Evolutionary conservation across 805 yeast species (phyloP), one percentile per base, ranked within the genome.

Genomic region (Yarrowia sp.): DNA sequence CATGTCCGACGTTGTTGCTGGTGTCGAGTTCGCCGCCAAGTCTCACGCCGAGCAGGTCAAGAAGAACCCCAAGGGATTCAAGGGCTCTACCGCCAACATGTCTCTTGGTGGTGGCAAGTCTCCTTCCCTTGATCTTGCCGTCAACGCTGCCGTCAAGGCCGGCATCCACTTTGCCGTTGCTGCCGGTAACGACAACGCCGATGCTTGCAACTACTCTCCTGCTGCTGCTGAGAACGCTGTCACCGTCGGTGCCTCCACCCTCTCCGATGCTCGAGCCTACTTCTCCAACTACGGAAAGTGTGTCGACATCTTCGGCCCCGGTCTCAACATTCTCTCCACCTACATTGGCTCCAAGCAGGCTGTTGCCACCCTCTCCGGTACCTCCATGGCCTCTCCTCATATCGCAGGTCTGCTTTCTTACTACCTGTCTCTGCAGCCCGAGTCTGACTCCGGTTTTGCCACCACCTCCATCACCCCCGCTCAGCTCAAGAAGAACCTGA

Each of bases 341-440:
- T 82, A 80, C 74, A 82, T 78, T 66, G 84, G 84, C 58, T 78
- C 83, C 36, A 73, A 73, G 60, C 69, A 74, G 53, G 83, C 83
- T 65, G 78, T 83, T 32, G 80, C 81, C 65, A 74, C 80, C 22
- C 75, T 82, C 75, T 80, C 85, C 32, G 86, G 86, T 66, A 82
- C 86, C 19, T 83, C 86, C 38, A 83, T 83, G 86, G 86, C 86
- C 22, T 78, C 86, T 14, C 86, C 86, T 38, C 85, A 82, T 68
- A 73, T 82, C 65, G 78, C 81, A 36, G 86, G 86, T 19, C 76
- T 82, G 68, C 74, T 82, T 71, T 72, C 85, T 6, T 82, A 82
- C 76, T 83, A 76, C 72, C 74, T 82, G 65, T 81, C 85, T 16
- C 78, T 82, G 70, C 80, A 80, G 69, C 86, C 86, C 22, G 79